Percentiles rank a stretch among this genome's conserved stretches.
Evolutionary conservation across 177 flowering plant genomes (phyloP).

Genomic region (Vitis hybrid): DNA sequence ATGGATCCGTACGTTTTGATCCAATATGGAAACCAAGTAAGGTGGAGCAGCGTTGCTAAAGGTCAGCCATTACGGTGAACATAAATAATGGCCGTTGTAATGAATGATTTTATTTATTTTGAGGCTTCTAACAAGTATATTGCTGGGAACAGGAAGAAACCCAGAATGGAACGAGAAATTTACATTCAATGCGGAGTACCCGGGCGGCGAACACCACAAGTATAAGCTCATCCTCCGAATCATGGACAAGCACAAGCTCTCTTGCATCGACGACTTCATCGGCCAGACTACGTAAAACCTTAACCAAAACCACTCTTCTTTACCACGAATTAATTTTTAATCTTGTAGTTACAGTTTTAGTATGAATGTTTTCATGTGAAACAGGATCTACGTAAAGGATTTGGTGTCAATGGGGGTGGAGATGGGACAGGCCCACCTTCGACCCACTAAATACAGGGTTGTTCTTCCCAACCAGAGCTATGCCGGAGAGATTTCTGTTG

Average conservation of each 20-base stretch:
- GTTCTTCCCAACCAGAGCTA: conserved; percentile 5
- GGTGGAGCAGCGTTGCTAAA: background rate
- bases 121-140: background rate
- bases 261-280: background rate
- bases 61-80: background rate
- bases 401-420: conserved; percentile 4
- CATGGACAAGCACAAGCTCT: conserved; percentile 3
- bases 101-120: background rate
- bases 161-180: conserved; percentile 12
- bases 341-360: no score
- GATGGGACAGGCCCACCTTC: background rate
- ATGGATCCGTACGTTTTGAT: conserved; percentile 1
- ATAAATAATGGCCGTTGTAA: background rate
- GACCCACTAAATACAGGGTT: conserved; percentile 3
- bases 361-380: background rate
- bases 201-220: conserved; percentile 2
- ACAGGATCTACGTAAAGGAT: conserved; percentile 13
- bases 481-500: conserved; percentile 10
- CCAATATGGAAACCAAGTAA: conserved; percentile 7
- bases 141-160: background rate
- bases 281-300: conserved; percentile 10
- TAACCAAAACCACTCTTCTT: background rate
- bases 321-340: no score
- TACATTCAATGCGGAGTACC: conserved; percentile 5
- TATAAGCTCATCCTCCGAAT: conserved; percentile 7